Evolutionary conservation across 257 asterid species (phyloP).

Genomic region (Nicotiana benthamiana): DNA sequence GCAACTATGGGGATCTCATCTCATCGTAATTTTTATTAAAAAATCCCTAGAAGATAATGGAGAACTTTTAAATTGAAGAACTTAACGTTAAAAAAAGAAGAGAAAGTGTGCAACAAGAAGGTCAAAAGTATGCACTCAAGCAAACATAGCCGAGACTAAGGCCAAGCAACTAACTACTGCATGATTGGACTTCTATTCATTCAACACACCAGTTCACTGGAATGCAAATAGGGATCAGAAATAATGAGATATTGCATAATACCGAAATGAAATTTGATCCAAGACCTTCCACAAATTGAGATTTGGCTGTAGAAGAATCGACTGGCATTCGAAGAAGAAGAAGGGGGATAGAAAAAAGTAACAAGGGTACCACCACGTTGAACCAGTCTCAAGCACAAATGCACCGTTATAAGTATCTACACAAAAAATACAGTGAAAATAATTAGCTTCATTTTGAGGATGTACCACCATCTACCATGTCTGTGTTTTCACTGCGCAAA

Average conservation of each 20-base stretch:
- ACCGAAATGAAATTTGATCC: neutral
- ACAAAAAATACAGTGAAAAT: neutral
- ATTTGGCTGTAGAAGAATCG: neutral
- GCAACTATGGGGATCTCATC: neutral
- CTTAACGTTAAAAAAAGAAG: neutral
- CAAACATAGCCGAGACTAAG: neutral
- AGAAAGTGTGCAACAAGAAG: neutral
- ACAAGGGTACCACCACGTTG: neutral
- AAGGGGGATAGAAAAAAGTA: neutral
- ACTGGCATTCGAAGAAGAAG: neutral
- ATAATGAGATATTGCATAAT: neutral
- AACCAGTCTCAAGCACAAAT: neutral
- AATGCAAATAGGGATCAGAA: neutral
- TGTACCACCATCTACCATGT: constrained; percentile 5
- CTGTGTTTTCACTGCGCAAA: constrained; percentile 29
- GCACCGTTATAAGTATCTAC: neutral
- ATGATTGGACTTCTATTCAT: neutral
- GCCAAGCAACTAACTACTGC: neutral
- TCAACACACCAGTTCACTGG: neutral
- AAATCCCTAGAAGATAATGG: neutral
- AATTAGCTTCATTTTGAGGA: constrained; percentile 13
- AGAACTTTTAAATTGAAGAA: neutral
- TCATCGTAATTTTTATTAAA: neutral
- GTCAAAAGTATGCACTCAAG: constrained; percentile 4
- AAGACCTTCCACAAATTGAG: neutral